A percentile compares a stretch with the other conserved stretches of the same genome.
phyloP scores from a whole-genome alignment of 2,329 filamentous ascomycete species.

The Calonectria hawksworthii region DNA sequence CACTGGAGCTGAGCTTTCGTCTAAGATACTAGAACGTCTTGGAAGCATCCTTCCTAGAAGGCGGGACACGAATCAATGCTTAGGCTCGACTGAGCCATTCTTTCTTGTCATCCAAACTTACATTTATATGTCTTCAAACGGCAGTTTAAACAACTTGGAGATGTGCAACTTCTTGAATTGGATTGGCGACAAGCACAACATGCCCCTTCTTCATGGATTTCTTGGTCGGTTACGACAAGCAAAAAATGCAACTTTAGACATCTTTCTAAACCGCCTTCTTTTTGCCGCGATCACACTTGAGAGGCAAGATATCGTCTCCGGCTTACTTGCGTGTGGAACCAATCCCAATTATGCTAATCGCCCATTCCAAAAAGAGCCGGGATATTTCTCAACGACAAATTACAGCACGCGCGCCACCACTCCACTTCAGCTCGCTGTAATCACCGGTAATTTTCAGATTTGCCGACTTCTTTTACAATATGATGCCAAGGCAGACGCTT shows the following conservation, averaged over 20 bases:
- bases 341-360: background rate
- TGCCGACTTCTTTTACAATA: background rate
- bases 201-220: background rate
- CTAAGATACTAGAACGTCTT: background rate
- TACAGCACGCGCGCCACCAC: background rate
- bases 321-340: background rate
- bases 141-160: no score
- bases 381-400: background rate
- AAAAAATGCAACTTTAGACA: background rate
- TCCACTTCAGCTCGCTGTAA: background rate
- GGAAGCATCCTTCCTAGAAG: background rate
- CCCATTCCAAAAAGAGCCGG: background rate
- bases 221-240: background rate
- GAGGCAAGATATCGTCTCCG: background rate
- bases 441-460: background rate
- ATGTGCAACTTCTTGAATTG: background rate
- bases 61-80: background rate
- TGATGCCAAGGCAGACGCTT: background rate
- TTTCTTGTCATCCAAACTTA: background rate
- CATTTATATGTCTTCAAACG: slow-evolving; percentile 8
- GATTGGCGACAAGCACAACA: background rate
- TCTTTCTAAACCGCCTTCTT: background rate
- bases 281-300: background rate
- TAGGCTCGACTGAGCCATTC: background rate
- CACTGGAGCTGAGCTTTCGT: background rate